Conservation (phyloP, 164 flowering plant genomes). For the Magnolia officinalis region DNA sequence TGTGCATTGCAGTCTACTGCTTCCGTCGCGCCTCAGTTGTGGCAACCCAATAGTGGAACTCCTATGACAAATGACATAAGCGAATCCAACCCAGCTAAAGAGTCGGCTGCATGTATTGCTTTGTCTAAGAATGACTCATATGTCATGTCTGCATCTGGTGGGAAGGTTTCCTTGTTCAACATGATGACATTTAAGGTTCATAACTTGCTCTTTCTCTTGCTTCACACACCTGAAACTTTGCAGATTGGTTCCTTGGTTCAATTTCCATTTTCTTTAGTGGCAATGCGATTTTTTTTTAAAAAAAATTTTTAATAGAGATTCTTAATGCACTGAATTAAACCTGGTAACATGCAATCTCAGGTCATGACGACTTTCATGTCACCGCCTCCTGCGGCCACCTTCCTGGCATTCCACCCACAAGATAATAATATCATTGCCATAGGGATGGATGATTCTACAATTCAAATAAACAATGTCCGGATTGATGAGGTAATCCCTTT, state of each 20-base stretch:
- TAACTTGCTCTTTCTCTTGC: background rate
- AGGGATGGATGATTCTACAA: constrained; percentile 71
- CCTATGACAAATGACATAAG: constrained; percentile 62
- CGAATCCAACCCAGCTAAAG: constrained; percentile 47
- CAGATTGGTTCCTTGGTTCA: background rate
- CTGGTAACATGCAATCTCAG: constrained; percentile 23
- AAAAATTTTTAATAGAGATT: background rate
- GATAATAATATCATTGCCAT: constrained; percentile 78
- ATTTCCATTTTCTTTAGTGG: background rate
- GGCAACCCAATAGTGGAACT: constrained; percentile 65
- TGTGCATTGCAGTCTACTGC: constrained; percentile 50
- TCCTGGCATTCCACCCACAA: constrained; percentile 75
- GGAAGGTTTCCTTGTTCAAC: constrained; percentile 62
- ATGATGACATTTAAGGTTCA: constrained; percentile 75
- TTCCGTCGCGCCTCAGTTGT: constrained; percentile 47
- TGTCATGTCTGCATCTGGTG: constrained; percentile 68
- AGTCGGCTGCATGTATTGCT: constrained; percentile 67
- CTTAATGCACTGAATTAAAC: background rate
- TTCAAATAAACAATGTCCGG: constrained; percentile 70
- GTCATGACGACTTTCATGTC: constrained; percentile 75
- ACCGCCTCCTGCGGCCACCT: constrained; percentile 80
- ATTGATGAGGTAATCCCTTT: constrained; percentile 52
- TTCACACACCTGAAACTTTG: background rate
- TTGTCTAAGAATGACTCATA: constrained; percentile 61
- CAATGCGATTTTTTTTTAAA: too few species aligned